Conservation (phyloP, 1,284 basidiomycete species). For the Sporisorium sorghi region DNA sequence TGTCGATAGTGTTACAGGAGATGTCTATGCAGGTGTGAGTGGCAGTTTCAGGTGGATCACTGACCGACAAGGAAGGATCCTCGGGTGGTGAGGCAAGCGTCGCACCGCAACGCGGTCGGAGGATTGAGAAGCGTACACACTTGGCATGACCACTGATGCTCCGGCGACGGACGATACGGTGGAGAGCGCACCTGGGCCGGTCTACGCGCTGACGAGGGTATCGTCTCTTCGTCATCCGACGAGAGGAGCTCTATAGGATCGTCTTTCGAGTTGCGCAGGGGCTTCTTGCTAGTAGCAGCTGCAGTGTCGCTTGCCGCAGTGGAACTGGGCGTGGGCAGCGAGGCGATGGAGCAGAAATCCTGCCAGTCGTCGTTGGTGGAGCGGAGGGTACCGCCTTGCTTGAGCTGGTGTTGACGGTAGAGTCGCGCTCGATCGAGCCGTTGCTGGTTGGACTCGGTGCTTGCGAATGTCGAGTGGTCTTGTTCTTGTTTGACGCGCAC, state of each 20-base stretch:
- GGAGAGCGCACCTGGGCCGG: not conserved
- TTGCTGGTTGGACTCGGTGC: slow-evolving; percentile 30
- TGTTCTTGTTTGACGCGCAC: slow-evolving; percentile 25
- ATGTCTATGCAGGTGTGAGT: not conserved
- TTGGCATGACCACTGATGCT: slow-evolving; percentile 31
- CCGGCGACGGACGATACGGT: not conserved
- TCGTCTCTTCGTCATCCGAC: slow-evolving; percentile 31
- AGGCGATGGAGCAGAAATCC: slow-evolving; percentile 35
- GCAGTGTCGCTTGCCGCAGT: slow-evolving; percentile 1
- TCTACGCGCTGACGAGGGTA: not conserved
- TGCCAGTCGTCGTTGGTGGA: slow-evolving; percentile 44
- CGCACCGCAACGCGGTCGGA: slow-evolving; percentile 13
- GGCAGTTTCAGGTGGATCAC: not conserved
- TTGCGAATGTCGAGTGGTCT: slow-evolving; percentile 34
- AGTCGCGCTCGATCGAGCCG: slow-evolving; percentile 37
- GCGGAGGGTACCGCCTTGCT: slow-evolving; percentile 32
- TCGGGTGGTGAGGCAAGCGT: slow-evolving; percentile 33
- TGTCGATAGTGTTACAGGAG: not conserved
- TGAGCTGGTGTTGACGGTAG: slow-evolving; percentile 41
- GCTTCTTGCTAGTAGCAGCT: not conserved
- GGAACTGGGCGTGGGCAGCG: slow-evolving; percentile 8
- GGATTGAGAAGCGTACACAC: slow-evolving; percentile 47
- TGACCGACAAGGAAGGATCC: slow-evolving; percentile 29
- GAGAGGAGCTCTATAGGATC: slow-evolving; percentile 33
- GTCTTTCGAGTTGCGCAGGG: slow-evolving; percentile 4